A percentile compares a stretch with the other conserved stretches of the same genome.
phyloP scores from a whole-genome alignment of 441 rosid genomes.

The Euphorbia corollata region DNA sequence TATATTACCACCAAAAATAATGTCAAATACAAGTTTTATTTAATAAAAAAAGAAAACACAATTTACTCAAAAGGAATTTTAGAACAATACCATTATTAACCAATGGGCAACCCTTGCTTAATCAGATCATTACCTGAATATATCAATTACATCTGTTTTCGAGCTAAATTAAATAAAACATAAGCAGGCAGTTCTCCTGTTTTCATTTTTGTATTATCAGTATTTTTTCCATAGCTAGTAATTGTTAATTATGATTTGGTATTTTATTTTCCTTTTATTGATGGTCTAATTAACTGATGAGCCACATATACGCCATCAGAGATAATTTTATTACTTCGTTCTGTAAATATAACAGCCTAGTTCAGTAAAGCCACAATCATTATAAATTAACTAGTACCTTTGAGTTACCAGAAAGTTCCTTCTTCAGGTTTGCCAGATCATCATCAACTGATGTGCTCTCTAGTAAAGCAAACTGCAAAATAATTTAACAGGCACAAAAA shows the following conservation, averaged over 20 bases:
- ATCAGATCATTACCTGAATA: background rate
- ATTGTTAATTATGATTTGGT: background rate
- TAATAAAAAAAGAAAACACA: background rate
- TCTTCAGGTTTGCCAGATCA: conserved; percentile 60
- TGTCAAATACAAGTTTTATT: background rate
- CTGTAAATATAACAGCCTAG: background rate
- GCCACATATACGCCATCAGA: background rate
- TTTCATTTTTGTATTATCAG: background rate
- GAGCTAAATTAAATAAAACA: background rate
- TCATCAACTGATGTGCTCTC: conserved; percentile 66
- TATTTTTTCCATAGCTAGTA: no score
- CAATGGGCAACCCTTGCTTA: background rate
- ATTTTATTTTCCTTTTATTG: background rate
- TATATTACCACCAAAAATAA: no score
- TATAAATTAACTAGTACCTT: conserved; percentile 31
- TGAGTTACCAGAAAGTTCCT: conserved; percentile 48
- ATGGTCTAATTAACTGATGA: background rate
- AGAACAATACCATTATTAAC: background rate
- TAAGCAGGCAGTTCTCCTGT: background rate
- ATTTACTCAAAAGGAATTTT: background rate
- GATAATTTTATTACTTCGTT: background rate
- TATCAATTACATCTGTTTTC: background rate
- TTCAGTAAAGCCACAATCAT: background rate
- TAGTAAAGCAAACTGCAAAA: conserved; percentile 56
- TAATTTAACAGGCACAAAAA: no score